phyloP scores from a whole-genome alignment of 176 grass and related monocot genomes.

The Elymus sibiricus region DNA sequence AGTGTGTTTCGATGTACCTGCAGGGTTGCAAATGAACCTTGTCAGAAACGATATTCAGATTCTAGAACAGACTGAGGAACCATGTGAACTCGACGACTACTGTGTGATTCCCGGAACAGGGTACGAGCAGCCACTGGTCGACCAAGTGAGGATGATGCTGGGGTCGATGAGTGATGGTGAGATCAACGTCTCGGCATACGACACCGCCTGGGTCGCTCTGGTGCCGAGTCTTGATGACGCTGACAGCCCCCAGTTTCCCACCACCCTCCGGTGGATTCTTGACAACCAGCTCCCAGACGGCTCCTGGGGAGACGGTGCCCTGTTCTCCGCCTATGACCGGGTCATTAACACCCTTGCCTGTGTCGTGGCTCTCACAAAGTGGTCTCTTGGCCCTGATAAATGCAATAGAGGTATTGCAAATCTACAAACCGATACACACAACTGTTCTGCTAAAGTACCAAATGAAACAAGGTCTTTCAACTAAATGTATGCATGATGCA shows the following conservation, averaged over 20 bases:
- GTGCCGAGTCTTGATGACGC: conserved; percentile 20
- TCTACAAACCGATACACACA: background rate
- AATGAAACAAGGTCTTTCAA: background rate
- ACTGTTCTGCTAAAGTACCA: background rate
- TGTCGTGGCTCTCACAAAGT: conserved; percentile 50
- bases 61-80: conserved; percentile 10
- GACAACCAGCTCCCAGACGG: conserved; percentile 44
- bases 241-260: conserved; percentile 22
- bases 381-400: conserved; percentile 40
- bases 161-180: conserved; percentile 41
- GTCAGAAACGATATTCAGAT: background rate
- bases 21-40: background rate
- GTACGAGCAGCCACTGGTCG: conserved; percentile 15
- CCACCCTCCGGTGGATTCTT: conserved; percentile 41
- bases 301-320: conserved; percentile 44
- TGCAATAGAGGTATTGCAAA: conserved; percentile 46
- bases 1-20: background rate
- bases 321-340: conserved; percentile 57
- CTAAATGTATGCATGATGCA: background rate
- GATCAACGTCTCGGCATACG: conserved; percentile 49
- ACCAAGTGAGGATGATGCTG: conserved; percentile 34
- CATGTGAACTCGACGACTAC: conserved; percentile 1
- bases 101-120: background rate
- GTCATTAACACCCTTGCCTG: conserved; percentile 54
- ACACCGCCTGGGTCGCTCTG: conserved; percentile 63